Evolutionary conservation across 371 early-diverging fungal genomes (phyloP).

Genomic region (Syncephalastrum sp.): DNA sequence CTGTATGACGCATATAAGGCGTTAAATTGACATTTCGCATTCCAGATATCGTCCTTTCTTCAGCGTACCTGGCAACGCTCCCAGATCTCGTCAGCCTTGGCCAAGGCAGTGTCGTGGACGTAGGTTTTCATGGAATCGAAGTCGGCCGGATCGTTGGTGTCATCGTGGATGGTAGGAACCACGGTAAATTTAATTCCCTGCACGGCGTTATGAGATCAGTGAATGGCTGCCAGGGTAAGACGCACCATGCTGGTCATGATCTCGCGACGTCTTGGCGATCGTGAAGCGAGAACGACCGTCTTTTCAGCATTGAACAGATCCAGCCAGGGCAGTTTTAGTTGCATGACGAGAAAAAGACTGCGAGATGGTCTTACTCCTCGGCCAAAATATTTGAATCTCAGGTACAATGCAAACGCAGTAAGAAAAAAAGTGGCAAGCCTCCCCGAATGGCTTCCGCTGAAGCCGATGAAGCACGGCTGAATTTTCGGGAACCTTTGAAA

Average conservation of each 20-base stretch:
- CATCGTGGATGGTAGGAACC: constrained; percentile 39
- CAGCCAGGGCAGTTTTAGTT: constrained; percentile 10
- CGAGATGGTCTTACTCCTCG: too few relatives aligned
- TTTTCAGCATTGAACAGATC: constrained; percentile 19
- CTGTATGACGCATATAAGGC: constrained; percentile 9
- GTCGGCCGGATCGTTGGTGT: constrained; percentile 30
- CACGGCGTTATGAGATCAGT: background rate
- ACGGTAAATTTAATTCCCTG: constrained; percentile 66
- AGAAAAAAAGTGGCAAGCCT: too few relatives aligned
- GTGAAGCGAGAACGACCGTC: constrained; percentile 75
- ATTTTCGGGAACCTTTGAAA: too few relatives aligned
- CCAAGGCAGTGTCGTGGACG: constrained; percentile 36
- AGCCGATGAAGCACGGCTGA: too few relatives aligned
- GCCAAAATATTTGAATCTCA: too few relatives aligned
- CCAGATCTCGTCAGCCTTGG: constrained; percentile 41
- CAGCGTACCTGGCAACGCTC: constrained; percentile 31
- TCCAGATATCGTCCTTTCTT: background rate
- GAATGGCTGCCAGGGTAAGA: background rate
- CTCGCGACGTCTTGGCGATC: constrained; percentile 79
- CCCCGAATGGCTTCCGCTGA: too few relatives aligned
- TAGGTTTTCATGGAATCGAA: constrained; percentile 29
- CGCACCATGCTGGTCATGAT: constrained; percentile 65
- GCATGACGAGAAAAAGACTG: background rate
- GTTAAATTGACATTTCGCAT: background rate
- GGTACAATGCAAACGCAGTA: too few relatives aligned